These are phyloP conservation scores for Penicillium robsamsonii DNA, from an alignment of 495 filamentous ascomycete genomes.

Conservation along the genomic window DNA sequence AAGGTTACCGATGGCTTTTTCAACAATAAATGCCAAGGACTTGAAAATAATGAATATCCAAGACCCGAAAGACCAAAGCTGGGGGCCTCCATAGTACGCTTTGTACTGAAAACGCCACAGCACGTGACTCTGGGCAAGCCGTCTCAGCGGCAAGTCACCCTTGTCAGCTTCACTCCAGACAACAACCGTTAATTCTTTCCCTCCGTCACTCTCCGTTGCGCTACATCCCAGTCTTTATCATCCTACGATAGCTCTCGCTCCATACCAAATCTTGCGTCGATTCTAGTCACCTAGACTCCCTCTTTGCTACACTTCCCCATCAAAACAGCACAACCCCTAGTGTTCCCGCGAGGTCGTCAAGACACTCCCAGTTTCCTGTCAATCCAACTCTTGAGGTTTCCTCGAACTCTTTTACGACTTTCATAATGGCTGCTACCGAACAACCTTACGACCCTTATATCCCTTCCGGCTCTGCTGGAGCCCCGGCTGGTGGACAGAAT, in stretches of 20 bases:
- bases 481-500: conserved; percentile 50
- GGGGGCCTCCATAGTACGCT: not conserved
- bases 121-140: conserved; percentile 26
- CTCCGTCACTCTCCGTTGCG: conserved; percentile 12
- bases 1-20: not conserved
- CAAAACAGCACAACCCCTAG: conserved; percentile 26
- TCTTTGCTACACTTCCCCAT: conserved; percentile 7
- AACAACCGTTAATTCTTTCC: conserved; percentile 22
- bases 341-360: conserved; percentile 17
- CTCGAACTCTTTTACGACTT: conserved; percentile 5
- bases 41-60: not conserved
- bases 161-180: conserved; percentile 37
- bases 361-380: conserved; percentile 9
- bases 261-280: not conserved
- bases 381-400: conserved; percentile 19
- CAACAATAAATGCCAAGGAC: not conserved
- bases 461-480: conserved; percentile 59
- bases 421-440: conserved; percentile 61
- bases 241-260: conserved; percentile 1
- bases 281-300: conserved; percentile 2
- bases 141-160: conserved; percentile 35
- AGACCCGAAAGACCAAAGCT: not conserved
- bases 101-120: conserved; percentile 24
- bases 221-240: conserved; percentile 12
- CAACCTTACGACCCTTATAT: conserved; percentile 92